Percentiles rank a stretch among this genome's conserved stretches.
Evolutionary conservation across 805 yeast genomes (phyloP).

Genomic region (Nakazawaea ishiwadae): DNA sequence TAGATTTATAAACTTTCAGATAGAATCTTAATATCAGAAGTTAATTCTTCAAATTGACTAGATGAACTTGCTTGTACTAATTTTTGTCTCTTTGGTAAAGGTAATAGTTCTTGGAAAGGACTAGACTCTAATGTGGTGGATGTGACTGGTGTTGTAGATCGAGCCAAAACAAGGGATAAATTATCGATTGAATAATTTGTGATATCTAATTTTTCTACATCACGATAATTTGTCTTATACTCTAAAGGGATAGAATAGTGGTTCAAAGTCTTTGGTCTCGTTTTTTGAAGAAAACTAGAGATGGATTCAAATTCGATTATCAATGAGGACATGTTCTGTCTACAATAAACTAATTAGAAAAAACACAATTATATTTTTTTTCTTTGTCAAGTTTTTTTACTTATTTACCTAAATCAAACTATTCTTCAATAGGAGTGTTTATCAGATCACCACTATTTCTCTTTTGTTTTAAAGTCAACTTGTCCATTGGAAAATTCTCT

Average conservation of each 20-base stretch:
- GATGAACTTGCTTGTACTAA: no score
- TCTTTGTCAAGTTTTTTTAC: no score
- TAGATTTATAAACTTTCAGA: no score
- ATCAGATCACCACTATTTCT: slow-evolving; percentile 8
- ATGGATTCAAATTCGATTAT: not conserved
- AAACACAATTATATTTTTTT: not conserved
- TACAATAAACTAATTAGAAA: not conserved
- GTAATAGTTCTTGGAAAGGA: not conserved
- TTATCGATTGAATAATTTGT: not conserved
- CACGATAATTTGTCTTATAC: not conserved
- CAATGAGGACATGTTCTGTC: no score
- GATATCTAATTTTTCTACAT: not conserved
- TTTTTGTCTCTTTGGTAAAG: not conserved
- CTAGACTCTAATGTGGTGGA: not conserved
- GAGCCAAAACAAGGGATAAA: no score
- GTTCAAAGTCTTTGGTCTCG: not conserved
- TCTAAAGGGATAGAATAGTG: not conserved
- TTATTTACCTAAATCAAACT: no score
- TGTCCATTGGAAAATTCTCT: slow-evolving; percentile 10
- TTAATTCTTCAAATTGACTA: no score
- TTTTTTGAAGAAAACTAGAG: not conserved
- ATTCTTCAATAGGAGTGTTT: no score
- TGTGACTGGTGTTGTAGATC: no score
- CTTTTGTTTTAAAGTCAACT: slow-evolving; percentile 6
- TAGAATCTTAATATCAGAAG: no score